Base-by-base conservation (phyloP, 805 yeast species). In the Hanseniaspora jakobsenii region DNA sequence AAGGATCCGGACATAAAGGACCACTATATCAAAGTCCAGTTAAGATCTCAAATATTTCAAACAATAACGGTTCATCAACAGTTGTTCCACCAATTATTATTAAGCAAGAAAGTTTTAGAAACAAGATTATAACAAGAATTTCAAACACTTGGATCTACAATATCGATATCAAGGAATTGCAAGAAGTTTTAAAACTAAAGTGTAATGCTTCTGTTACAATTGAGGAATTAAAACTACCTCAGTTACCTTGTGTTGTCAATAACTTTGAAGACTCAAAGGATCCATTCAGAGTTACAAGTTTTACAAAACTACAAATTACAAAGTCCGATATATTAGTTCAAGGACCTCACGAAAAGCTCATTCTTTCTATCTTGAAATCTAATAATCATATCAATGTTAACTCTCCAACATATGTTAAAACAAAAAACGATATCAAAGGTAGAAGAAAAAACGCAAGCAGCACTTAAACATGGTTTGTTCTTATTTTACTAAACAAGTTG, bases 131-230 rank as follows among this genome's bases (percentile, higher is more conserved):
- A 14, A 89, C 97, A 0, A 67, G 77, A 28, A 72, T 87, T 1
- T 66, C 71, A 14, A 80, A 83, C 48, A 69, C 82, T 49, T 94
- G 83, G 49, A 64, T 66, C 5, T 89, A 74, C 58, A 67, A 70
- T 43, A 70, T 89, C 28, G 78, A 76, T 47, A 71, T 84, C 0
- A 76, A 73, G 23, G 67, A 67, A 8, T 60, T 91, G 14, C 78
- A 93, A 2, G 75, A 73, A 24, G 80, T 76, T 35, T 61, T 89
- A 50, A 76, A 80, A 48, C 75, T 76, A 17, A 77, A 77, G 50
- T 91, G 97, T 58, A 87, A 95, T 10, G 95, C 95, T 0, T 83
- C 96, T 0, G 71, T 91, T 0, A 77, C 95, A 0, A 69, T 82
- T 9, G 79, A 78, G 0, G 75, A 73, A 23, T 72, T 75, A 32